Conservation (phyloP, 345 rosid species). For the Nasturtium officinale region DNA sequence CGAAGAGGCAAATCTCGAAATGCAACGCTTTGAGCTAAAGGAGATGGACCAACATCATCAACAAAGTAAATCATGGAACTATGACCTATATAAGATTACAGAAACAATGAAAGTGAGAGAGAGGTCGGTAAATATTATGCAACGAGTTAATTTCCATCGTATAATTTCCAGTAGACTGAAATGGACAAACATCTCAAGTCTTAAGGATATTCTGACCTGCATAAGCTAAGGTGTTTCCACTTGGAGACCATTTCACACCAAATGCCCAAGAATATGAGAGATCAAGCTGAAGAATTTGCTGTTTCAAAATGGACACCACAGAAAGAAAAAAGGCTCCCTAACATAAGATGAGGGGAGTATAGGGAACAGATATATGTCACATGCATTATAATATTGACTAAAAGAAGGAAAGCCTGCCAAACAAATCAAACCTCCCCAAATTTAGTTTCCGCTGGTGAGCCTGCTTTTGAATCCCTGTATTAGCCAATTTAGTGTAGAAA, state of each 20-base stretch:
- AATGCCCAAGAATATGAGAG: conserved; percentile 99
- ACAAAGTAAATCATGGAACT: conserved; percentile 96
- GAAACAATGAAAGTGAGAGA: conserved; percentile 32
- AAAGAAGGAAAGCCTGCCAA: conserved; percentile 9
- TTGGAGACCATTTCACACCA: conserved; percentile 99
- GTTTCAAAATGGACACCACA: conserved; percentile 41
- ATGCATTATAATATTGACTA: background rate
- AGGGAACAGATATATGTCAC: background rate
- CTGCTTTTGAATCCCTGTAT: conserved; percentile 71
- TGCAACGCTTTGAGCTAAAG: conserved; percentile 89
- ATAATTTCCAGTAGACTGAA: background rate
- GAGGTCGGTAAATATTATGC: conserved; percentile 1
- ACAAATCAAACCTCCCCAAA: conserved; percentile 85
- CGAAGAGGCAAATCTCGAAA: conserved; percentile 96
- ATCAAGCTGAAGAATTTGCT: conserved; percentile 99
- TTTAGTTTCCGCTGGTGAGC: conserved; percentile 74
- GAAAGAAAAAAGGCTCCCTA: conserved; percentile 29
- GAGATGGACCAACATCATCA: conserved; percentile 97
- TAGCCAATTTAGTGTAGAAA: conserved; percentile 28
- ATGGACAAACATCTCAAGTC: conserved; percentile 12
- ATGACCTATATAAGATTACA: conserved; percentile 65
- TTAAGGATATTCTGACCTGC: conserved; percentile 71
- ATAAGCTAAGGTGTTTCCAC: conserved; percentile 94
- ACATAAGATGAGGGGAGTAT: conserved; percentile 7
- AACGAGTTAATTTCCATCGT: conserved; percentile 18